A percentile compares a stretch with the other conserved stretches of the same genome.
phyloP scores from a whole-genome alignment of 768 basidiomycete genomes.

The Obba rivulosa region DNA sequence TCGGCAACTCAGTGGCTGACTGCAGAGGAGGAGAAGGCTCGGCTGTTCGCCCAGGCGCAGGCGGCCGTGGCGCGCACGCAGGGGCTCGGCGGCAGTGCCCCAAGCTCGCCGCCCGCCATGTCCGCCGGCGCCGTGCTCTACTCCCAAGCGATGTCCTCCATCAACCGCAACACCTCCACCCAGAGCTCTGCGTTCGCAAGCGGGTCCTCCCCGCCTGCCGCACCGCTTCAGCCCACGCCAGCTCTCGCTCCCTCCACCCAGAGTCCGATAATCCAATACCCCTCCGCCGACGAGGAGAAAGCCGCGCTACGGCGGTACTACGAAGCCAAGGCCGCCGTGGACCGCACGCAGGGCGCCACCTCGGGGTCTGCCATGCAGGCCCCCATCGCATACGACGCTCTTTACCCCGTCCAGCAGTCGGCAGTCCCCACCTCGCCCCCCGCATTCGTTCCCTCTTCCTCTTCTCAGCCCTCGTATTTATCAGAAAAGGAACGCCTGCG shows the following conservation, averaged over 20 bases:
- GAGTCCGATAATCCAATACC: slow-evolving; percentile 39
- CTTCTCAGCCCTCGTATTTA: slow-evolving; percentile 31
- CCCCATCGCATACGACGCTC: slow-evolving; percentile 58
- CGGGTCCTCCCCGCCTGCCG: slow-evolving; percentile 11
- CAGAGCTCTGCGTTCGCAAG: slow-evolving; percentile 5
- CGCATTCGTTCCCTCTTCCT: slow-evolving; percentile 42
- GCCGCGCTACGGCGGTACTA: slow-evolving; percentile 62
- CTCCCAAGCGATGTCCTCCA: slow-evolving; percentile 39
- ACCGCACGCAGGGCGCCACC: slow-evolving; percentile 41
- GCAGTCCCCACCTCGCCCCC: slow-evolving; percentile 40
- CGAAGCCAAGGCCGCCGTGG: slow-evolving; percentile 68
- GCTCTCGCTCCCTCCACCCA: slow-evolving; percentile 15
- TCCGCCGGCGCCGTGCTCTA: slow-evolving; percentile 42
- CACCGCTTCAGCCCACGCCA: background rate
- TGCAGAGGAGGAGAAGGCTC: slow-evolving; percentile 73
- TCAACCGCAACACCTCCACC: slow-evolving; percentile 23
- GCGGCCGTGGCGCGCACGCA: slow-evolving; percentile 59
- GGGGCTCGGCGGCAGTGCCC: slow-evolving; percentile 28
- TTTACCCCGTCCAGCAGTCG: slow-evolving; percentile 41
- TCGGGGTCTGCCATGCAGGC: slow-evolving; percentile 17
- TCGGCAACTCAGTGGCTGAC: slow-evolving; percentile 43
- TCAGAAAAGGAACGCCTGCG: slow-evolving; percentile 70
- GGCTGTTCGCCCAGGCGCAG: slow-evolving; percentile 65
- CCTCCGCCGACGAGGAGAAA: slow-evolving; percentile 71
- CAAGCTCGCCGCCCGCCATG: slow-evolving; percentile 16